Evolutionary conservation across 2,329 filamentous ascomycete genomes (phyloP).

Genomic region (Xylaria multiplex): DNA sequence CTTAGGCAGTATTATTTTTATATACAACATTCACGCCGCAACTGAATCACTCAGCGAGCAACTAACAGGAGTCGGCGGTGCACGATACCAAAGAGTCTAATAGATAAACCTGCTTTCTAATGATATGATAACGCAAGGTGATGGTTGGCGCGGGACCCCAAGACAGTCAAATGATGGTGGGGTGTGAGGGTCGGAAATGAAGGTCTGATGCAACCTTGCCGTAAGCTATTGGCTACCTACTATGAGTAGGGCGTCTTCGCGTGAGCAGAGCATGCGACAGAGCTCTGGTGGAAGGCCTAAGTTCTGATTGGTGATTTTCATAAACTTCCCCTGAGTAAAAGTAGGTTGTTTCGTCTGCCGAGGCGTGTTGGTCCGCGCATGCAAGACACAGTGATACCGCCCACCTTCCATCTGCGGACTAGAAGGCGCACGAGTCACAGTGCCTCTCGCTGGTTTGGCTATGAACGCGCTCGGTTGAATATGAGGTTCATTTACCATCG

Average conservation of each 20-base stretch:
- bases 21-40: background rate
- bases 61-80: background rate
- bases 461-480: constrained; percentile 31
- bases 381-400: constrained; percentile 42
- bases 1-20: constrained; percentile 1
- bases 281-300: constrained; percentile 29
- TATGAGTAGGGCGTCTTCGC: constrained; percentile 34
- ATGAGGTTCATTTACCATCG: constrained; percentile 38
- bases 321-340: constrained; percentile 43
- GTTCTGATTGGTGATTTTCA: constrained; percentile 39
- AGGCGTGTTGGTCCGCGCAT: constrained; percentile 37
- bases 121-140: constrained; percentile 37
- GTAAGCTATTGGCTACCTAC: constrained; percentile 28
- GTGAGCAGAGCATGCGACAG: constrained; percentile 38
- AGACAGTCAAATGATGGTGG: constrained; percentile 46
- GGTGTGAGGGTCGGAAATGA: constrained; percentile 43
- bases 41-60: background rate
- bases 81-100: constrained; percentile 2
- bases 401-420: constrained; percentile 46
- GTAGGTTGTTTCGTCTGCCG: constrained; percentile 40
- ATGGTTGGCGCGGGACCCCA: constrained; percentile 43
- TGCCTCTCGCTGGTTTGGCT: constrained; percentile 29
- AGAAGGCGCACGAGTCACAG: constrained; percentile 40
- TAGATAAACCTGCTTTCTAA: constrained; percentile 19
- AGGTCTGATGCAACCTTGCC: constrained; percentile 43